Percentiles rank a stretch among this genome's conserved stretches.
These are phyloP conservation scores for Didymella keratinophila DNA, from an alignment of 2,329 filamentous ascomycete species.

Conservation along the genomic window DNA sequence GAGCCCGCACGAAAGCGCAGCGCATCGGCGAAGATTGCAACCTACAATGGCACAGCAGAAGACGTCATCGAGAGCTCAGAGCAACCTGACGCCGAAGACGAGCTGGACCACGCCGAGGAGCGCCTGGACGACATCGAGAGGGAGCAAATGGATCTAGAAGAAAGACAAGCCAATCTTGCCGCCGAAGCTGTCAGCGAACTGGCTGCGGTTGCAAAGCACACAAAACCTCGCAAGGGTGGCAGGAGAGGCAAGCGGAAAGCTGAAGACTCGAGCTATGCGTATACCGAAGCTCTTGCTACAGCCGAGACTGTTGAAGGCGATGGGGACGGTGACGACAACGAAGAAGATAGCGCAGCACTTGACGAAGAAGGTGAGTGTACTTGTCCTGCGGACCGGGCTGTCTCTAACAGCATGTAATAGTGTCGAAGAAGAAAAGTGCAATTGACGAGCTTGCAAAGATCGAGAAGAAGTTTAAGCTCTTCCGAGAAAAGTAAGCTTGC, in stretches of 20 bases:
- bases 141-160: constrained; percentile 46
- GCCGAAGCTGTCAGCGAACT: constrained; percentile 44
- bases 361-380: constrained; percentile 50
- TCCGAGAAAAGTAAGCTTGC: constrained; percentile 75
- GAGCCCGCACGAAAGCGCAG: constrained; percentile 52
- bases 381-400: neutral
- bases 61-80: constrained; percentile 38
- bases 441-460: constrained; percentile 81
- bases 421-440: constrained; percentile 79
- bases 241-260: constrained; percentile 62
- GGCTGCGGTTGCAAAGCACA: constrained; percentile 47
- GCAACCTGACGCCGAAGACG: constrained; percentile 55
- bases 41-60: constrained; percentile 43
- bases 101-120: constrained; percentile 59
- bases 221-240: constrained; percentile 49
- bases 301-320: constrained; percentile 69
- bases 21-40: constrained; percentile 32
- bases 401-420: constrained; percentile 53
- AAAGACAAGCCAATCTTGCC: constrained; percentile 45
- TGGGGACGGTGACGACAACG: constrained; percentile 58
- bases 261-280: constrained; percentile 42
- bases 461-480: constrained; percentile 86
- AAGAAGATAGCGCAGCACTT: constrained; percentile 46
- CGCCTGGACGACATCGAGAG: constrained; percentile 42
- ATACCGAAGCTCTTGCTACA: constrained; percentile 58